Conservation (phyloP, 2,329 filamentous ascomycete species). For the Mycosphaerella arachidis region DNA sequence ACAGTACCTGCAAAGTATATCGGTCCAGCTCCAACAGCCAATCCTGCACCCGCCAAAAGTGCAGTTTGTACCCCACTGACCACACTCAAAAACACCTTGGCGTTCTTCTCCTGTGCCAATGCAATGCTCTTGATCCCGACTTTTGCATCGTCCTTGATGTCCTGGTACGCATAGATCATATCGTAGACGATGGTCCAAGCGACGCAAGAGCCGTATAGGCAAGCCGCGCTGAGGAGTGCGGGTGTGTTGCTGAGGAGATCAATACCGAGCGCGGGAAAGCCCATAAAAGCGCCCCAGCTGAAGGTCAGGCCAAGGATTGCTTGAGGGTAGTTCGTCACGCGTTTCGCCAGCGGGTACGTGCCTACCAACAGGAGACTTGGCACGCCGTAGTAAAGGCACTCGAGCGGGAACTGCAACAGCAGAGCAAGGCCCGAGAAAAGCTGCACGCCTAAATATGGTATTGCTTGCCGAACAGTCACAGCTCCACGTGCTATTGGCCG, state of each 20-base stretch:
- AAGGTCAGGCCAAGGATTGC: constrained; percentile 78
- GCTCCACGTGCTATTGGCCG: constrained; percentile 78
- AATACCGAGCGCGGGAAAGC: constrained; percentile 76
- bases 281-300: constrained; percentile 85
- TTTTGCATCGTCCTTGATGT: constrained; percentile 78
- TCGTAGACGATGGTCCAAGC: constrained; percentile 87
- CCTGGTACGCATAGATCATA: constrained; percentile 92
- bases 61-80: constrained; percentile 65
- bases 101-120: constrained; percentile 70
- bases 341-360: constrained; percentile 76
- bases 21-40: constrained; percentile 56
- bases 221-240: constrained; percentile 62
- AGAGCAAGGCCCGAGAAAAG: constrained; percentile 68
- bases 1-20: constrained; percentile 56
- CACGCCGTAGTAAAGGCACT: constrained; percentile 72
- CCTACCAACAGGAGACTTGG: constrained; percentile 71
- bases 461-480: constrained; percentile 64
- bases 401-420: constrained; percentile 68
- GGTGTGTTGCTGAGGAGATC: constrained; percentile 63
- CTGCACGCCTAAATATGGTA: constrained; percentile 71
- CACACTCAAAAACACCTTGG: constrained; percentile 69
- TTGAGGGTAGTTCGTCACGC: constrained; percentile 83
- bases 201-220: constrained; percentile 72
- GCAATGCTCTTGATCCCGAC: constrained; percentile 87
- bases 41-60: constrained; percentile 65